Evolutionary conservation across 495 filamentous ascomycete species (phyloP).

Genomic region (Geoglossum glabrum): DNA sequence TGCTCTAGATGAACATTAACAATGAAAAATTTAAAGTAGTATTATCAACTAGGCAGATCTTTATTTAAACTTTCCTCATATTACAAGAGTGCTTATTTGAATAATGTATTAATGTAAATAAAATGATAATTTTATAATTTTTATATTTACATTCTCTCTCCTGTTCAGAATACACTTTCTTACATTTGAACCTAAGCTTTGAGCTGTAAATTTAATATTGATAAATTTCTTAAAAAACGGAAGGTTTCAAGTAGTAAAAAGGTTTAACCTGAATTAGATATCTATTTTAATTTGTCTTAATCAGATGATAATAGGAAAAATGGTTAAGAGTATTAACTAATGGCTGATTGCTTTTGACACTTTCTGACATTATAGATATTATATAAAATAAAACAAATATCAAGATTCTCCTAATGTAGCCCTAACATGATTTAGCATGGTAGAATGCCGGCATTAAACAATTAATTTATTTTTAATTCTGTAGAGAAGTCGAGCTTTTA

Average conservation of each 20-base stretch:
- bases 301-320: background rate
- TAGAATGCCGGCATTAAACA: background rate
- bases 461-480: background rate
- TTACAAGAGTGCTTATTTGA: no score
- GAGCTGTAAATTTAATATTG: no score
- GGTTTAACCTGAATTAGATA: background rate
- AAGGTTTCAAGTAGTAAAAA: constrained; percentile 13
- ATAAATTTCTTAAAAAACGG: no score
- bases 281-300: background rate
- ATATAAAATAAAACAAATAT: background rate
- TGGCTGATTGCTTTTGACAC: background rate
- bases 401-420: background rate
- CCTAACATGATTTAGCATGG: background rate
- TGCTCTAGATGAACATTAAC: no score
- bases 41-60: no score
- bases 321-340: background rate
- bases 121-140: no score
- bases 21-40: background rate
- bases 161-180: no score
- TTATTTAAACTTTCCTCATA: no score
- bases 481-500: background rate
- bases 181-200: no score
- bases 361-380: background rate
- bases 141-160: no score
- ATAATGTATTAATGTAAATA: no score